Conservation (phyloP, 2,329 filamentous ascomycete species). For the Stemphylium vesicarium region DNA sequence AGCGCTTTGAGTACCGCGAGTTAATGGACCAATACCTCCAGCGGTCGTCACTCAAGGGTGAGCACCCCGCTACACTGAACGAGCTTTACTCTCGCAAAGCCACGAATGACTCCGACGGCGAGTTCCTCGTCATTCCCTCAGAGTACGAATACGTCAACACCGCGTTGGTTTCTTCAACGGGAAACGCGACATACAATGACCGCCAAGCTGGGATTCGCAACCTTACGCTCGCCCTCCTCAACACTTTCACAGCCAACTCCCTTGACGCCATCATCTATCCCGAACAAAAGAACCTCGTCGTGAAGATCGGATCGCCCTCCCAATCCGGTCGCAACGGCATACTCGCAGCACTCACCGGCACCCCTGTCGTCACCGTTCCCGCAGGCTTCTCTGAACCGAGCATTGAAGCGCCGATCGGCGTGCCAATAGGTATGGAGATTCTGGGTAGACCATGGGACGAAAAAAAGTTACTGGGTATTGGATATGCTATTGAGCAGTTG, state of each 20-base stretch:
- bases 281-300: slow-evolving; percentile 68
- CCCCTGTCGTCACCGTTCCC: slow-evolving; percentile 61
- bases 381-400: slow-evolving; percentile 60
- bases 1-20: slow-evolving; percentile 66
- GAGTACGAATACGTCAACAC: slow-evolving; percentile 64
- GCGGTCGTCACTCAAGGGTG: slow-evolving; percentile 50
- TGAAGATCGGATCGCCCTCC: slow-evolving; percentile 61
- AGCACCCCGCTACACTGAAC: slow-evolving; percentile 54
- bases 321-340: slow-evolving; percentile 68
- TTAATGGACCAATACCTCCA: slow-evolving; percentile 63
- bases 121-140: slow-evolving; percentile 66
- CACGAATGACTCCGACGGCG: slow-evolving; percentile 41
- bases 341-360: slow-evolving; percentile 60
- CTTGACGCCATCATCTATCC: slow-evolving; percentile 69
- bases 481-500: slow-evolving; percentile 58
- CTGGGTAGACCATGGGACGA: slow-evolving; percentile 65
- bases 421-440: slow-evolving; percentile 71
- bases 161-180: slow-evolving; percentile 59
- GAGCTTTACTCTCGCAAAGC: slow-evolving; percentile 56
- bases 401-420: slow-evolving; percentile 59
- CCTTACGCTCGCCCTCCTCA: slow-evolving; percentile 59
- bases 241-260: slow-evolving; percentile 56
- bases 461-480: slow-evolving; percentile 60
- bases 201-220: slow-evolving; percentile 58
- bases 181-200: slow-evolving; percentile 57